Conservation (phyloP, 192 early-diverging fungal species). For the Chytriomyces confervae region DNA sequence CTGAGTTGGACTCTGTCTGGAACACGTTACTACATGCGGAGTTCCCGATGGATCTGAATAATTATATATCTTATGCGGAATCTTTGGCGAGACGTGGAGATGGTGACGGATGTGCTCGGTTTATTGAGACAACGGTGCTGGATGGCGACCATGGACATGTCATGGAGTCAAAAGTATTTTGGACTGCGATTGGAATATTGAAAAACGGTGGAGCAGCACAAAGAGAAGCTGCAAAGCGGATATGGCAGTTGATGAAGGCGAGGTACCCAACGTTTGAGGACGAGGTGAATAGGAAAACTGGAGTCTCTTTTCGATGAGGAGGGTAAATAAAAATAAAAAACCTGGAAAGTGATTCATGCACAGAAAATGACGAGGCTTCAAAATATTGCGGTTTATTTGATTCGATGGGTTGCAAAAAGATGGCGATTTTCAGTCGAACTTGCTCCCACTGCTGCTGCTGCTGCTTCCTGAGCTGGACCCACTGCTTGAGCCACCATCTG, state of each 20-base stretch:
- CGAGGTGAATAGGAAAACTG: background rate
- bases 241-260: conserved; percentile 27
- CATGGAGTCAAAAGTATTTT: conserved; percentile 26
- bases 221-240: background rate
- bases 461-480: conserved; percentile 5
- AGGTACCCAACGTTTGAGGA: conserved; percentile 16
- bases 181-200: conserved; percentile 21
- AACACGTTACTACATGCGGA: background rate
- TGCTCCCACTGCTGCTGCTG: background rate
- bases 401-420: background rate
- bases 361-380: background rate
- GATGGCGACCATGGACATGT: background rate
- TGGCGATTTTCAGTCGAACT: background rate
- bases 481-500: conserved; percentile 3
- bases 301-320: background rate
- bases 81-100: conserved; percentile 30
- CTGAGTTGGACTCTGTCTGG: conserved; percentile 23
- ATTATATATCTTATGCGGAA: conserved; percentile 34
- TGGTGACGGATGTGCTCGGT: background rate
- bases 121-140: conserved; percentile 15
- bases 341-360: background rate
- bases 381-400: background rate
- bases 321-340: background rate
- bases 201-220: background rate
- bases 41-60: conserved; percentile 34